Conservation (phyloP, 768 basidiomycete species). For the Amanita jacksonii region DNA sequence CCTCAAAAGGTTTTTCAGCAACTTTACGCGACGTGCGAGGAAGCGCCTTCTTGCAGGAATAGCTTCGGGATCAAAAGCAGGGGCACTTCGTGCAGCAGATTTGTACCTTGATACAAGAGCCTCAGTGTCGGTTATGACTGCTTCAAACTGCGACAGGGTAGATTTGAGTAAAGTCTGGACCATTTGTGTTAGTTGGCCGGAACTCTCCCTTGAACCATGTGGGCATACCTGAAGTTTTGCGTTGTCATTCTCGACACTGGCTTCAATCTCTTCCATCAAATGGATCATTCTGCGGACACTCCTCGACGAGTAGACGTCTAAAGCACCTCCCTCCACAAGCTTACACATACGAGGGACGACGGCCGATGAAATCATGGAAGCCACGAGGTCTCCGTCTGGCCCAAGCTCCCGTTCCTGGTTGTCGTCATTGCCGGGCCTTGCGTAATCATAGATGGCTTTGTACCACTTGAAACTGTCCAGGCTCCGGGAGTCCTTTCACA, state of each 20-base stretch:
- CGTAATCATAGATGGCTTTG: constrained; percentile 67
- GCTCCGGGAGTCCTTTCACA: constrained; percentile 35
- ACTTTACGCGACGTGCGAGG: constrained; percentile 56
- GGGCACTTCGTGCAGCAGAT: constrained; percentile 20
- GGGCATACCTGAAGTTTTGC: constrained; percentile 52
- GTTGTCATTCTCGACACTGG: constrained; percentile 54
- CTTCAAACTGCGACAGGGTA: constrained; percentile 40
- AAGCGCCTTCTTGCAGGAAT: constrained; percentile 65
- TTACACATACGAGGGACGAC: constrained; percentile 69
- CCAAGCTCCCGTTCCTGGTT: constrained; percentile 48
- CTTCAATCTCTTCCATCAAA: constrained; percentile 73
- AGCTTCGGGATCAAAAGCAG: constrained; percentile 68
- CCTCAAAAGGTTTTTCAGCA: constrained; percentile 60
- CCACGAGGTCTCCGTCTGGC: constrained; percentile 80
- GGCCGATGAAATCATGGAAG: constrained; percentile 80
- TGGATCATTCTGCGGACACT: constrained; percentile 59
- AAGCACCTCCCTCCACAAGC: constrained; percentile 65
- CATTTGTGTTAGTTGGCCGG: constrained; percentile 2
- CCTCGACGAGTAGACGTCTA: constrained; percentile 70
- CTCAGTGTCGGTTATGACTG: constrained; percentile 43
- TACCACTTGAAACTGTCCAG: constrained; percentile 86
- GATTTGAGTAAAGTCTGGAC: constrained; percentile 50
- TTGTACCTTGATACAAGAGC: constrained; percentile 40
- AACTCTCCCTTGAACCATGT: background rate
- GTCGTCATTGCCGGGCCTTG: constrained; percentile 36